These are phyloP conservation scores for Oryza officinalis DNA, from an alignment of 176 grass and related monocot genomes.

Conservation along the genomic window DNA sequence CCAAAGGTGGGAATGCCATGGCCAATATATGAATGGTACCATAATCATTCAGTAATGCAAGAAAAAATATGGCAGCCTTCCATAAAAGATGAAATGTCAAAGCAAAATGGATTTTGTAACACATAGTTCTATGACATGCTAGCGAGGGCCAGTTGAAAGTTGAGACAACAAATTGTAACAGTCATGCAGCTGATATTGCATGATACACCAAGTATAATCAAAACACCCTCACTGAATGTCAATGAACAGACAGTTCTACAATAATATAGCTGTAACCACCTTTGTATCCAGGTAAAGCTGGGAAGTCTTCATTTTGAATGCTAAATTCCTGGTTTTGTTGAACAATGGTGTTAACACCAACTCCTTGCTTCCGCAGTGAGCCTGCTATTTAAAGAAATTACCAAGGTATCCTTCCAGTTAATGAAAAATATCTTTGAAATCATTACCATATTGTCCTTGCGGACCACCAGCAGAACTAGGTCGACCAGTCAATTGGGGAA, in stretches of 20 bases:
- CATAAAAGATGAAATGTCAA: neutral
- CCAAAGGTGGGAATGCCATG: neutral
- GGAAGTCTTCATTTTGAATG: constrained; percentile 98
- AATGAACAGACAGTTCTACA: constrained; percentile 38
- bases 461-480: constrained; percentile 87
- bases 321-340: constrained; percentile 96
- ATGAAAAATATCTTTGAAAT: neutral
- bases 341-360: constrained; percentile 78
- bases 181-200: constrained; percentile 29
- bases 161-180: constrained; percentile 6
- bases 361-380: constrained; percentile 83
- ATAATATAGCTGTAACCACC: constrained; percentile 57
- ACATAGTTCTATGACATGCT: neutral
- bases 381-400: constrained; percentile 58
- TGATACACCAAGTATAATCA: constrained; percentile 19
- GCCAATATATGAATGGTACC: neutral
- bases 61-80: neutral
- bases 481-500: constrained; percentile 89
- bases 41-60: constrained; percentile 14
- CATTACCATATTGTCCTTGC: constrained; percentile 97
- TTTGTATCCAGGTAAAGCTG: constrained; percentile 95
- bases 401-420: neutral
- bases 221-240: constrained; percentile 30
- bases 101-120: constrained; percentile 11
- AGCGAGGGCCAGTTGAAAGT: constrained; percentile 7